A percentile compares a stretch with the other conserved stretches of the same genome.
These are phyloP conservation scores for Starmera quercuum DNA, from an alignment of 805 yeast species.

Conservation along the genomic window DNA sequence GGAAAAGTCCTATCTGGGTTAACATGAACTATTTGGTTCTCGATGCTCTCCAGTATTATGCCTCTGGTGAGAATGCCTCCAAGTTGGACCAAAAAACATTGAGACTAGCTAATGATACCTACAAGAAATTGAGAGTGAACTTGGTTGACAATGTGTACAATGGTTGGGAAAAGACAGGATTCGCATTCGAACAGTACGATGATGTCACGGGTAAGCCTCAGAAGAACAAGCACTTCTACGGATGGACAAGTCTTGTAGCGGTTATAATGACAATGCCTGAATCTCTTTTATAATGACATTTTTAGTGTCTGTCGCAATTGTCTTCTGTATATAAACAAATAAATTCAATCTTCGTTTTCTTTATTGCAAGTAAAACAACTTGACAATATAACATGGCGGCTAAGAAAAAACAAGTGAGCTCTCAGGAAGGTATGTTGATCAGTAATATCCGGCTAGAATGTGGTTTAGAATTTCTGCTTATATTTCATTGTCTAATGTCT, in stretches of 20 bases:
- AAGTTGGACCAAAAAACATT: constrained; percentile 21
- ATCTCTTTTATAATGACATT: neutral
- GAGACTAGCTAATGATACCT: constrained; percentile 38
- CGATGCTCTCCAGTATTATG: constrained; percentile 60
- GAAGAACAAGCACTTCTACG: constrained; percentile 85
- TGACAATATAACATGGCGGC: neutral
- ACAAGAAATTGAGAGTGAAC: constrained; percentile 53
- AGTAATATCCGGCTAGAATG: too few species aligned
- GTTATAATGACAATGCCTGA: constrained; percentile 82
- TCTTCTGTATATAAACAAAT: too few species aligned
- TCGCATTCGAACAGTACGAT: constrained; percentile 87
- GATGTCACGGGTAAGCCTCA: constrained; percentile 65
- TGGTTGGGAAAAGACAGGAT: constrained; percentile 73
- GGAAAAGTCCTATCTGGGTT: constrained; percentile 95
- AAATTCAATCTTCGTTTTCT: neutral
- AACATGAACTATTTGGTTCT: constrained; percentile 80
- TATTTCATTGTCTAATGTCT: too few species aligned
- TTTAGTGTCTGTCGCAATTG: too few species aligned
- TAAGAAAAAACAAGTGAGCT: neutral
- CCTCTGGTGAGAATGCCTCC: constrained; percentile 14
- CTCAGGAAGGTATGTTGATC: neutral
- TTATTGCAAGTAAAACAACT: neutral
- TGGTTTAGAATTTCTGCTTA: too few species aligned
- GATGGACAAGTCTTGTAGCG: constrained; percentile 86
- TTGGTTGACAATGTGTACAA: constrained; percentile 58